phyloP scores from a whole-genome alignment of 2,329 filamentous ascomycete genomes.

The Neoascochyta sp. region DNA sequence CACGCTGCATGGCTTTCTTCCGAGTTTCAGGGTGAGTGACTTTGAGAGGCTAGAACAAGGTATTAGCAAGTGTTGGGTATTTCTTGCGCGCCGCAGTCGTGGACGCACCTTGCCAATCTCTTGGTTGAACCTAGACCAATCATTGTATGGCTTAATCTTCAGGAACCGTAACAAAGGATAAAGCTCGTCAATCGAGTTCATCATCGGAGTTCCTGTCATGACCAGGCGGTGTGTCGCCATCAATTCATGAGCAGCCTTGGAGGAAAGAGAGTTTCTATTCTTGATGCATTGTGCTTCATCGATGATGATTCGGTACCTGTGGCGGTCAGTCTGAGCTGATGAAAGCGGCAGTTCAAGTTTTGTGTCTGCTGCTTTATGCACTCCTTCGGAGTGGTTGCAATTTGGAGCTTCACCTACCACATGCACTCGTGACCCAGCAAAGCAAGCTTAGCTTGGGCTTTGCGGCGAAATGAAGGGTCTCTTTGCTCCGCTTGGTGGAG shows the following conservation, averaged over 20 bases:
- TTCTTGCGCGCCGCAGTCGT: background rate
- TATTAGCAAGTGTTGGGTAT: conserved; percentile 28
- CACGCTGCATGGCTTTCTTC: conserved; percentile 59
- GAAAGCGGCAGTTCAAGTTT: conserved; percentile 21
- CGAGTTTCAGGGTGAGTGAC: conserved; percentile 28
- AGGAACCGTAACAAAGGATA: conserved; percentile 76
- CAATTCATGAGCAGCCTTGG: conserved; percentile 58
- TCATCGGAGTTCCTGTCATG: conserved; percentile 81
- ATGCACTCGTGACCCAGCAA: conserved; percentile 58
- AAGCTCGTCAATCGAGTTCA: conserved; percentile 77
- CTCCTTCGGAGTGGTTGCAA: too few species aligned
- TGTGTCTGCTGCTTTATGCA: conserved; percentile 34
- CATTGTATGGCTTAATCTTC: conserved; percentile 69
- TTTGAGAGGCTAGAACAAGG: conserved; percentile 39
- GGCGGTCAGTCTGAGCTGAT: background rate
- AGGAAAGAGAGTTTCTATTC: conserved; percentile 62
- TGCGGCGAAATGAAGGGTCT: conserved; percentile 14
- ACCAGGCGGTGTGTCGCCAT: conserved; percentile 64
- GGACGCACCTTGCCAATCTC: conserved; percentile 48
- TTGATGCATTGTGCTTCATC: conserved; percentile 82
- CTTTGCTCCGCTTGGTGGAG: conserved; percentile 43
- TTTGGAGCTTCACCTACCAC: conserved; percentile 43
- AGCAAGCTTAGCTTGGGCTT: conserved; percentile 20
- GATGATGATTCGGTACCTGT: conserved; percentile 57
- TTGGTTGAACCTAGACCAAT: conserved; percentile 58